Base-by-base conservation (phyloP, 257 asterid genomes). In the Solanum sejunctum region DNA sequence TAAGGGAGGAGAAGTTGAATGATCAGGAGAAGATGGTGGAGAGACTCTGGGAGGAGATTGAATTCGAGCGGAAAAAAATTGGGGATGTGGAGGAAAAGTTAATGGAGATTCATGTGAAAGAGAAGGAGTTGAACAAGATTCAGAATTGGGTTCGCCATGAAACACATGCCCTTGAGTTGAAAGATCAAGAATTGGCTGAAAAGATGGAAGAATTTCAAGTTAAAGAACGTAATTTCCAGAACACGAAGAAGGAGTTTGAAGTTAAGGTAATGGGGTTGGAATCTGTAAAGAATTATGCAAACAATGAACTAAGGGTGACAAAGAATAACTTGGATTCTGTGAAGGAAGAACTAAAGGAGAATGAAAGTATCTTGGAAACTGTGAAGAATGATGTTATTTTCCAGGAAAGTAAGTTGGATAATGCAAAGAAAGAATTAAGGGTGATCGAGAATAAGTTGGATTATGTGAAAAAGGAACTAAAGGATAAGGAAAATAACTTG, bases 1-100 rank as follows among this genome's bases (percentile, higher is more conserved):
- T 80, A 28, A 69, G 82, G 41, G 87, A 71, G 72, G 78, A 80
- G 85, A 61, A 71, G 28, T 43, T 87, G 80, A 32, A 20, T 69
- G 89, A 80, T 36, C 83, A 80, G 28, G 87, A 87, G 85, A 84
- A 67, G 47, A 20, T 58, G 70, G 54, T 87, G 8, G 73, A 87
- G n/a, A 78, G 51, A 21, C 52, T 79, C 11, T 54, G 82, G 79
- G 47, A 15, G 51, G 45, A 84, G 23, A 17, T 86, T 70, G 43
- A 73, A 41, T 45, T 66, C 0, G 85, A 79, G 70, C 32, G 77
- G 51, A 23, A 54, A 18, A 11, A 17, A 52, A 6, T 69, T 20
- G 86, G 81, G 79, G 84, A 45, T 45, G 43, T 81, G 67, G 82
- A 72, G 83, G 77, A 86, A 39, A 66, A 54, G 70, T n/a, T 70